phyloP scores from a whole-genome alignment of 345 rosid species.

The Sisymbrium irio region DNA sequence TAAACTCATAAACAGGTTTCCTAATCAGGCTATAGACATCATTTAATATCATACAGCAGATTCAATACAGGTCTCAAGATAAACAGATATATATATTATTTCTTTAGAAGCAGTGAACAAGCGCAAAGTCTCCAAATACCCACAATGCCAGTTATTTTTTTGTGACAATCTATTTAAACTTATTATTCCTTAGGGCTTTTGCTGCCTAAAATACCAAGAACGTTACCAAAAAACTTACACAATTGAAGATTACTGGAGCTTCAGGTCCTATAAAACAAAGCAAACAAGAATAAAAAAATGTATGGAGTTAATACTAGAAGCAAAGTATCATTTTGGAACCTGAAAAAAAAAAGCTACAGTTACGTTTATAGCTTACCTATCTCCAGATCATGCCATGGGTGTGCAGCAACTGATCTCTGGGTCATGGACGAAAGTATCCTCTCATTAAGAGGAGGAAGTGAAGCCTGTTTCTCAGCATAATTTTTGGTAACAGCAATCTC shows the following conservation, averaged over 20 bases:
- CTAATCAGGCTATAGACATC: conserved; percentile 4
- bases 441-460: conserved; percentile 82
- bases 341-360: not conserved
- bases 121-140: not conserved
- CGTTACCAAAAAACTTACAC: conserved; percentile 47
- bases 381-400: conserved; percentile 99
- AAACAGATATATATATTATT: not conserved
- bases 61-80: not conserved
- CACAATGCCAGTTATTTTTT: not conserved
- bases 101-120: not conserved
- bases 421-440: conserved; percentile 91
- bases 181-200: not conserved
- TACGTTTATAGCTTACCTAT: conserved; percentile 52
- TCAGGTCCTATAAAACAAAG: conserved; percentile 64
- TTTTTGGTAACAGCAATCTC: conserved; percentile 46
- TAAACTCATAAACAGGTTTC: not conserved
- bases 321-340: not conserved
- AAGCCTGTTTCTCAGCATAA: conserved; percentile 29
- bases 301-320: not conserved
- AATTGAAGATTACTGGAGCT: conserved; percentile 79
- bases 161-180: not conserved
- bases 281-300: not conserved
- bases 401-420: conserved; percentile 92
- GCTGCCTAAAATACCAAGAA: not conserved
- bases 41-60: conserved; percentile 1